Percentiles rank a stretch among this genome's conserved stretches.
Conservation (phyloP, 345 rosid species). For the Lumnitzera racemosa region DNA sequence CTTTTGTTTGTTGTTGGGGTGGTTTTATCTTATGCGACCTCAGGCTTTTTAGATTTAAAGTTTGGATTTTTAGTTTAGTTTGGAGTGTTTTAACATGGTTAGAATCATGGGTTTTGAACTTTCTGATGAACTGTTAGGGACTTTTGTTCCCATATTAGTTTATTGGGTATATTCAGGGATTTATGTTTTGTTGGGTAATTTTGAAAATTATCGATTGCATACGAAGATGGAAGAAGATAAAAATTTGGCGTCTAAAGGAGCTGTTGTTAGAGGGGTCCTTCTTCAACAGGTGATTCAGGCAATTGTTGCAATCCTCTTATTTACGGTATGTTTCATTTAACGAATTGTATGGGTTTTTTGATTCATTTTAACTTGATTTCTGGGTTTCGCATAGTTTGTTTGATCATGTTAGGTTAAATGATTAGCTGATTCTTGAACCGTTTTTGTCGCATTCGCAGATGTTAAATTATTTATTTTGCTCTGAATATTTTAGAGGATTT, state of each 20-base stretch:
- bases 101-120: conserved; percentile 42
- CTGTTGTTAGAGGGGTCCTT: conserved; percentile 80
- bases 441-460: too few relatives aligned
- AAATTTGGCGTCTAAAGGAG: conserved; percentile 61
- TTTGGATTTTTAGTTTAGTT: too few relatives aligned
- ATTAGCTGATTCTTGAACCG: too few relatives aligned
- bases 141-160: conserved; percentile 61
- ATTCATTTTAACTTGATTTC: conserved; percentile 2
- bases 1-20: too few relatives aligned
- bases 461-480: too few relatives aligned
- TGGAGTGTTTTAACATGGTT: background rate
- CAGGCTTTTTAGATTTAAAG: too few relatives aligned
- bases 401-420: too few relatives aligned
- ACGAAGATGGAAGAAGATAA: conserved; percentile 73
- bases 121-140: conserved; percentile 77
- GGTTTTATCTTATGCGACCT: too few relatives aligned
- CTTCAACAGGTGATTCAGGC: conserved; percentile 77
- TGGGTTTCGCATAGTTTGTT: too few relatives aligned
- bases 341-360: background rate
- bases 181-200: conserved; percentile 40
- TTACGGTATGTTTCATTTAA: conserved; percentile 33
- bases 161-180: conserved; percentile 86
- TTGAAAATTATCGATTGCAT: conserved; percentile 71
- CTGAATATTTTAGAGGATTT: too few relatives aligned
- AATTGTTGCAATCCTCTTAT: conserved; percentile 64